These are phyloP conservation scores for Stachybotrys echinatus DNA, from an alignment of 2,329 filamentous ascomycete species.

Conservation along the genomic window DNA sequence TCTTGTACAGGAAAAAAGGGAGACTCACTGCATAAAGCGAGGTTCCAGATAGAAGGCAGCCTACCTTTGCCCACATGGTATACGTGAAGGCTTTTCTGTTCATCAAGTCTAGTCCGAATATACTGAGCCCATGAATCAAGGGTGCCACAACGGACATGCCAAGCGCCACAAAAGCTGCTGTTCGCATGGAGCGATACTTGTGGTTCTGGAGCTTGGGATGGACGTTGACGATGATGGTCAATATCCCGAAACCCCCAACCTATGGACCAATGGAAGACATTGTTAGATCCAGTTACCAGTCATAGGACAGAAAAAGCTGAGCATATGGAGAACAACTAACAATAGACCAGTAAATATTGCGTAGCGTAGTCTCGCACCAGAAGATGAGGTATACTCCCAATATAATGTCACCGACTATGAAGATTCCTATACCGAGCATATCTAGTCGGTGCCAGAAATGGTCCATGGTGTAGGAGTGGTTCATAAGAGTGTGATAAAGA, in stretches of 20 bases:
- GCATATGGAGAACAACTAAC: conserved; percentile 14
- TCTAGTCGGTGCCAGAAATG: conserved; percentile 15
- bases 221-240: conserved; percentile 26
- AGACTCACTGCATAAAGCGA: conserved; percentile 30
- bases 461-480: conserved; percentile 12
- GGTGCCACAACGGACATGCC: conserved; percentile 29
- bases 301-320: conserved; percentile 1
- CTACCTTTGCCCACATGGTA: conserved; percentile 22
- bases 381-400: conserved; percentile 20
- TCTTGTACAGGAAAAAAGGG: conserved; percentile 5
- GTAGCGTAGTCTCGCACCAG: conserved; percentile 17
- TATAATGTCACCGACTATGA: conserved; percentile 16
- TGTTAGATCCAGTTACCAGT: conserved; percentile 5
- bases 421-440: conserved; percentile 13
- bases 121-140: conserved; percentile 28
- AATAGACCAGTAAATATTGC: conserved; percentile 20
- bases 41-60: conserved; percentile 29
- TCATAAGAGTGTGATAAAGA: conserved; percentile 16
- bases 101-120: conserved; percentile 28
- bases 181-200: conserved; percentile 24
- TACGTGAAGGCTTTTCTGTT: conserved; percentile 13
- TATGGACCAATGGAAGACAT: conserved; percentile 1
- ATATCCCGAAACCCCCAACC: neutral
- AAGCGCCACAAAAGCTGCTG: conserved; percentile 27
- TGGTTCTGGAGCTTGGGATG: conserved; percentile 25